Conservation (phyloP, 768 basidiomycete species). For the Mycena capillaripes region DNA sequence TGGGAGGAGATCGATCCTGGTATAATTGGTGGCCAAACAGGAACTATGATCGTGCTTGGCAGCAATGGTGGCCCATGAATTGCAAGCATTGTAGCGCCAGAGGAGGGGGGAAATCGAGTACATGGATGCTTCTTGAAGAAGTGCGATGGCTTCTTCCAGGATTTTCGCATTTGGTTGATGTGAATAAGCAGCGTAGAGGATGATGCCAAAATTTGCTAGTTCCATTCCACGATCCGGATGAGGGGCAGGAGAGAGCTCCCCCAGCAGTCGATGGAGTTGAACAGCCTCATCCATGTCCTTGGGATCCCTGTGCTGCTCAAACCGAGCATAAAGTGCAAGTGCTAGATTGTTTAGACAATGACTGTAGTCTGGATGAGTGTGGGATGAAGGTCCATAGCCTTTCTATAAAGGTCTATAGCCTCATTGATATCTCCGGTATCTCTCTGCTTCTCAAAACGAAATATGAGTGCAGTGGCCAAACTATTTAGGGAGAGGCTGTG, state of each 20-base stretch:
- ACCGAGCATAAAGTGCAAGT: too few species aligned
- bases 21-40: neutral
- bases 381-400: too few species aligned
- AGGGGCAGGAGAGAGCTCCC: too few species aligned
- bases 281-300: too few species aligned
- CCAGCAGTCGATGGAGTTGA: too few species aligned
- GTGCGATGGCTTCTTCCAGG: neutral
- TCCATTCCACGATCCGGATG: neutral
- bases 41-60: neutral
- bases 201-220: neutral
- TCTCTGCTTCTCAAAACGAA: conserved; percentile 42
- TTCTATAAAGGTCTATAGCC: neutral
- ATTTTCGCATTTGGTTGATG: neutral
- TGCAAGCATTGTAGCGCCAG: neutral
- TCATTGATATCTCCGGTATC: conserved; percentile 43
- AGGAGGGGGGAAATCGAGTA: conserved; percentile 10
- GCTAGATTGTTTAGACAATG: too few species aligned
- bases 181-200: neutral
- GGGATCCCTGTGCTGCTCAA: too few species aligned
- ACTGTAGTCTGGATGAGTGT: too few species aligned
- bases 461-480: conserved; percentile 34
- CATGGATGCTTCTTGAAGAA: conserved; percentile 10
- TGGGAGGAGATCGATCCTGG: conserved; percentile 5
- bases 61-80: neutral
- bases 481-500: conserved; percentile 17